These are phyloP conservation scores for Pyrenophora seminiperda DNA, from an alignment of 2,329 filamentous ascomycete species.

Conservation along the genomic window DNA sequence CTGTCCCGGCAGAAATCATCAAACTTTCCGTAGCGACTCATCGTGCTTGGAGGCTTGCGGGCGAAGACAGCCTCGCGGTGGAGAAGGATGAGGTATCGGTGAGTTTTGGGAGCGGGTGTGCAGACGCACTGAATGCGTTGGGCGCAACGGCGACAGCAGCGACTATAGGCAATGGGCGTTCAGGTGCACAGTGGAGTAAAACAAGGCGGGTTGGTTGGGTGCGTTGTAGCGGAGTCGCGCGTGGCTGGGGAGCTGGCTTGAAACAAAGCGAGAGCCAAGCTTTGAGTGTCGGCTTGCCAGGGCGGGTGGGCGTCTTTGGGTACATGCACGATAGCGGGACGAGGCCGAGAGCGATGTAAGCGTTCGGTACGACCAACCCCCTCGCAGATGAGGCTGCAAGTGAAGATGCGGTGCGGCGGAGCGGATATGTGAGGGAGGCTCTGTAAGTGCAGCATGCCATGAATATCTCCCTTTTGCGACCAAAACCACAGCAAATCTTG, in stretches of 20 bases:
- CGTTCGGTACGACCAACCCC: conserved; percentile 7
- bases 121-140: conserved; percentile 2
- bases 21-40: conserved; percentile 44
- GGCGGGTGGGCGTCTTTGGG: conserved; percentile 15
- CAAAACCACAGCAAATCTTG: conserved; percentile 24
- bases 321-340: conserved; percentile 12
- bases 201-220: conserved; percentile 25
- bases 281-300: conserved; percentile 20
- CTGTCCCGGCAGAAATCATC: conserved; percentile 58
- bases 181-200: conserved; percentile 12
- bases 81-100: conserved; percentile 11
- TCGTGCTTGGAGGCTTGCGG: conserved; percentile 36
- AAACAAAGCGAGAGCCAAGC: conserved; percentile 28
- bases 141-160: conserved; percentile 18
- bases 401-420: too few species aligned
- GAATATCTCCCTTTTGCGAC: conserved; percentile 8
- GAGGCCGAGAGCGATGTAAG: background rate
- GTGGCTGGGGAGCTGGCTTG: conserved; percentile 24
- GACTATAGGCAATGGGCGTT: conserved; percentile 7
- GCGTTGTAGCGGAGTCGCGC: conserved; percentile 23
- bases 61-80: conserved; percentile 33
- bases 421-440: conserved; percentile 4
- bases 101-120: background rate
- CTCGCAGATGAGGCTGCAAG: background rate
- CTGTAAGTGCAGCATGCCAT: conserved; percentile 3